These are phyloP conservation scores for Vitis vinifera DNA, from an alignment of 164 flowering plant genomes.

Conservation along the genomic window ASM3070453v1 NC_081818.1:26994001-26994500, in stretches of 20 bases:
- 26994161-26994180: not conserved
- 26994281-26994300: not conserved
- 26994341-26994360: not conserved
- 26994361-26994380: not conserved
- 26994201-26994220: not conserved
- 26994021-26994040: not conserved
- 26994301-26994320: not conserved
- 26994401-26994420: too few relatives aligned
- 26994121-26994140: not conserved
- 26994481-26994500: not conserved
- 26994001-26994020: not conserved
- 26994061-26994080: not conserved
- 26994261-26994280: not conserved
- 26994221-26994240: not conserved
- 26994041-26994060: not conserved
- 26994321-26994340: not conserved
- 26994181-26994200: not conserved
- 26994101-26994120: not conserved
- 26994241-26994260: not conserved
- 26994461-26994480: not conserved
- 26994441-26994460: not conserved
- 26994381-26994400: too few relatives aligned
- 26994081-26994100: not conserved
- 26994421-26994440: not conserved
- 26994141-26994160: not conserved